Evolutionary conservation across 768 basidiomycete species (phyloP).

Genomic region (Tephrocybe sp.): DNA sequence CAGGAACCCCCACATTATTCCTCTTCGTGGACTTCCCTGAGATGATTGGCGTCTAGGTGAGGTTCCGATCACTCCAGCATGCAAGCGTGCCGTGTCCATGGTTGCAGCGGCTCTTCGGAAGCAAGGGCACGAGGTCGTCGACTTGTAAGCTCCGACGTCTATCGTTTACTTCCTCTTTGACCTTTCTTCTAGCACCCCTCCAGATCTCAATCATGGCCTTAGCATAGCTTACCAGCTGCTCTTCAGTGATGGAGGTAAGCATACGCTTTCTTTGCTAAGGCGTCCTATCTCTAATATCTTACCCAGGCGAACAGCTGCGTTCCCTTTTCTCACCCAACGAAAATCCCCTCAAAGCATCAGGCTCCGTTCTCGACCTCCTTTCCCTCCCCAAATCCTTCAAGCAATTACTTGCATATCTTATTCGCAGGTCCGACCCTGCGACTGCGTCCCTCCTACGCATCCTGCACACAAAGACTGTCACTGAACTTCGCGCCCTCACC

Average conservation of each 20-base stretch:
- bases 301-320: constrained; percentile 45
- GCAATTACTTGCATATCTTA: constrained; percentile 40
- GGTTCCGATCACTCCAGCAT: constrained; percentile 63
- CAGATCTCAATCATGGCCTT: constrained; percentile 50
- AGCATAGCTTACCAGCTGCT: constrained; percentile 53
- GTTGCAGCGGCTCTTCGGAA: constrained; percentile 53
- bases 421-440: constrained; percentile 36
- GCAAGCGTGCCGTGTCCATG: constrained; percentile 51
- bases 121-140: constrained; percentile 64
- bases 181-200: constrained; percentile 31
- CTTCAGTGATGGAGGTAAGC: constrained; percentile 55
- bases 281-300: constrained; percentile 1
- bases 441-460: constrained; percentile 34
- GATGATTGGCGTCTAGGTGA: constrained; percentile 42
- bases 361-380: constrained; percentile 33
- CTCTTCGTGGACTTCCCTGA: not conserved
- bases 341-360: constrained; percentile 30
- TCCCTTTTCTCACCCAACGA: constrained; percentile 32
- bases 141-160: constrained; percentile 50
- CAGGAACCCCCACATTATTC: constrained; percentile 11
- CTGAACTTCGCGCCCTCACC: constrained; percentile 51
- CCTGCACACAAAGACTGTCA: constrained; percentile 47
- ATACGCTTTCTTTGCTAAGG: not conserved
- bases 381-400: constrained; percentile 40
- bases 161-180: not conserved